phyloP scores from a whole-genome alignment of 2,329 filamentous ascomycete species.

The Sporothrix mexicana region DNA sequence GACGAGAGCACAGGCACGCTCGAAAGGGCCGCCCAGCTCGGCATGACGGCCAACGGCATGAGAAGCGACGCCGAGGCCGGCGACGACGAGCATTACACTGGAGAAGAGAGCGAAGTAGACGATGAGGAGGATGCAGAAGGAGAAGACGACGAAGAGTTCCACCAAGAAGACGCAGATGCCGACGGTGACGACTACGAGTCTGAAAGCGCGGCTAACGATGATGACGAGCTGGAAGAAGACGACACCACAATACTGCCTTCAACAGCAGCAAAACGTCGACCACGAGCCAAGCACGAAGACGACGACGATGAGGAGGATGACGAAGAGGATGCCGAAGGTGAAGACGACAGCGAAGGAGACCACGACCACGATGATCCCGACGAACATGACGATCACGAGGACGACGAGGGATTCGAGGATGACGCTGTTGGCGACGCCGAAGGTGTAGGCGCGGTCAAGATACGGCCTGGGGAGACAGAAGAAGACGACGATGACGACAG shows the following conservation, averaged over 20 bases:
- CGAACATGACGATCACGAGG: conserved; percentile 40
- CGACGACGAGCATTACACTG: conserved; percentile 51
- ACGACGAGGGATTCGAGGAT: conserved; percentile 41
- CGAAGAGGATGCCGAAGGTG: conserved; percentile 43
- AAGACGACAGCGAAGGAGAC: conserved; percentile 41
- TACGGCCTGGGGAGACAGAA: conserved; percentile 58
- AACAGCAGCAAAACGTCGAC: conserved; percentile 36
- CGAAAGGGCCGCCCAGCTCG: conserved; percentile 40
- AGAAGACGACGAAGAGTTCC: conserved; percentile 44
- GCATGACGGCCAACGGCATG: conserved; percentile 40
- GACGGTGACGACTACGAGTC: conserved; percentile 42
- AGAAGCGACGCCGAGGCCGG: conserved; percentile 49
- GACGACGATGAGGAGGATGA: conserved; percentile 42
- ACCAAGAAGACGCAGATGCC: conserved; percentile 39
- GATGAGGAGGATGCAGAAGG: conserved; percentile 44
- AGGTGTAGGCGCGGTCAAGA: conserved; percentile 63
- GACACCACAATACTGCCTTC: conserved; percentile 31
- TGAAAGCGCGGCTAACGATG: conserved; percentile 41
- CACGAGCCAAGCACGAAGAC: conserved; percentile 41
- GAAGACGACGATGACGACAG: conserved; percentile 53
- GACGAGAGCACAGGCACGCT: conserved; percentile 45
- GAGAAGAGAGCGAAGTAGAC: conserved; percentile 42
- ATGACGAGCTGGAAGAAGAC: conserved; percentile 43
- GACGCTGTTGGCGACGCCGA: conserved; percentile 57
- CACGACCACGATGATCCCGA: conserved; percentile 41